These are phyloP conservation scores for Prillingera fragicola DNA, from an alignment of 1,284 basidiomycete genomes.

Conservation along the genomic window DNA sequence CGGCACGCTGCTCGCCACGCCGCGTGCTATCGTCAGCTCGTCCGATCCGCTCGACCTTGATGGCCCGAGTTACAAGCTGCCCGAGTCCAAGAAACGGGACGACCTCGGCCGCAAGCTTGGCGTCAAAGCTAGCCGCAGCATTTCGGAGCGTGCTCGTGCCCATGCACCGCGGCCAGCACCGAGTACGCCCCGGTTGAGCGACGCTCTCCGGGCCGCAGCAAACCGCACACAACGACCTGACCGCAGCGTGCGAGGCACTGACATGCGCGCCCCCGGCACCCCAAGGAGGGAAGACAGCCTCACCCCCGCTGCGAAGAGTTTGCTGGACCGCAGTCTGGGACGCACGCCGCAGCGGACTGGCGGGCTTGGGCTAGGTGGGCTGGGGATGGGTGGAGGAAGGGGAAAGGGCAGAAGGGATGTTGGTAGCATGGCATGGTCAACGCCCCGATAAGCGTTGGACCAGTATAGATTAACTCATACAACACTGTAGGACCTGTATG, in stretches of 20 bases:
- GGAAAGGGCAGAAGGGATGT: conserved; percentile 37
- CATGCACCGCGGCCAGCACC: conserved; percentile 56
- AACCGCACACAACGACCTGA: conserved; percentile 24
- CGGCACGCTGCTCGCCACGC: conserved; percentile 82
- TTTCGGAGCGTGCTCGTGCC: conserved; percentile 43
- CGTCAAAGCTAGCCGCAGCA: conserved; percentile 49
- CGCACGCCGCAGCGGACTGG: conserved; percentile 20
- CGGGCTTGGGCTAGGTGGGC: conserved; percentile 55
- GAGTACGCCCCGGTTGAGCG: conserved; percentile 40
- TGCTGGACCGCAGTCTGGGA: conserved; percentile 61
- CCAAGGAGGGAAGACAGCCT: conserved; percentile 57
- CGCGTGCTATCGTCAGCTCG: conserved; percentile 63
- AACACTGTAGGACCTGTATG: too few relatives aligned
- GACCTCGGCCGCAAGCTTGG: conserved; percentile 70
- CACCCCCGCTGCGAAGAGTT: conserved; percentile 69
- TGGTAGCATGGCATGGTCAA: too few relatives aligned
- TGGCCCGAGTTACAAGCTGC: conserved; percentile 62
- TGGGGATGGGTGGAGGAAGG: conserved; percentile 62
- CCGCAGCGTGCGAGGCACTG: conserved; percentile 24
- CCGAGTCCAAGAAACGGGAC: conserved; percentile 66
- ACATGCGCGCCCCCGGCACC: conserved; percentile 69
- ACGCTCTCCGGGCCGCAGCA: conserved; percentile 39
- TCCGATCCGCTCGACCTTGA: conserved; percentile 52
- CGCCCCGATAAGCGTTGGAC: too few relatives aligned
- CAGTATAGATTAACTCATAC: too few relatives aligned